Evolutionary conservation across 805 yeast species (phyloP).

Genomic region (Wickerhamiella parazyma): DNA sequence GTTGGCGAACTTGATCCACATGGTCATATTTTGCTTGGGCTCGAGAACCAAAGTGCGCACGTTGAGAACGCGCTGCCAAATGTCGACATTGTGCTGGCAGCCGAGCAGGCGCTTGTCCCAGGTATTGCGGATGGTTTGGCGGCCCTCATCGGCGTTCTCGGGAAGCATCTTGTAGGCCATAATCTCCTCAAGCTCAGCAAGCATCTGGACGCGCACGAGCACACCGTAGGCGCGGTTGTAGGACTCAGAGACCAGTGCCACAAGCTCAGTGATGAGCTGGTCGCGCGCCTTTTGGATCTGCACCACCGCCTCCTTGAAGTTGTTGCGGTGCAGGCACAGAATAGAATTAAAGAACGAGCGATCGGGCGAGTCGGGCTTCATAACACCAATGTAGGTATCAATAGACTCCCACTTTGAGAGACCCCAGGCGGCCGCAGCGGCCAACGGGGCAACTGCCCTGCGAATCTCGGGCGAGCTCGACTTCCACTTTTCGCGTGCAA

Average conservation of each 20-base stretch:
- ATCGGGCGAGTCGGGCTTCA: conserved; percentile 89
- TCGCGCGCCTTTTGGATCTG: conserved; percentile 82
- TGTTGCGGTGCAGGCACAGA: conserved; percentile 68
- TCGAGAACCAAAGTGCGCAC: conserved; percentile 85
- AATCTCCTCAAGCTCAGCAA: conserved; percentile 92
- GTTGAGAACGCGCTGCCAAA: conserved; percentile 94
- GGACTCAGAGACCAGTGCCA: conserved; percentile 89
- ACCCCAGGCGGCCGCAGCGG: conserved; percentile 99
- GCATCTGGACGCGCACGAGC: conserved; percentile 92
- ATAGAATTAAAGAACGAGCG: conserved; percentile 91
- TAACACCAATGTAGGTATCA: conserved; percentile 79
- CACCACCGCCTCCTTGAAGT: conserved; percentile 63
- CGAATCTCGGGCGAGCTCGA: conserved; percentile 56
- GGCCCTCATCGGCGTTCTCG: conserved; percentile 58
- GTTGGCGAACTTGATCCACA: conserved; percentile 97
- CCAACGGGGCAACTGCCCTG: conserved; percentile 85
- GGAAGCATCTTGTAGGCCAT: conserved; percentile 78
- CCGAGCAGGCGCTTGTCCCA: conserved; percentile 91
- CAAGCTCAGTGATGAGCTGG: conserved; percentile 77
- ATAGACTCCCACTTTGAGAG: conserved; percentile 92
- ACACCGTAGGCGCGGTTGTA: conserved; percentile 95
- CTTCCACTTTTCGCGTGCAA: conserved; percentile 80
- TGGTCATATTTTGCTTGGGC: conserved; percentile 93
- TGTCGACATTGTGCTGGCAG: conserved; percentile 92
- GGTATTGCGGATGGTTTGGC: conserved; percentile 67